Percentiles rank a stretch among this genome's conserved stretches.
Conservation (phyloP, 108 stramenopile species). For the Conticribra guillardii region DNA sequence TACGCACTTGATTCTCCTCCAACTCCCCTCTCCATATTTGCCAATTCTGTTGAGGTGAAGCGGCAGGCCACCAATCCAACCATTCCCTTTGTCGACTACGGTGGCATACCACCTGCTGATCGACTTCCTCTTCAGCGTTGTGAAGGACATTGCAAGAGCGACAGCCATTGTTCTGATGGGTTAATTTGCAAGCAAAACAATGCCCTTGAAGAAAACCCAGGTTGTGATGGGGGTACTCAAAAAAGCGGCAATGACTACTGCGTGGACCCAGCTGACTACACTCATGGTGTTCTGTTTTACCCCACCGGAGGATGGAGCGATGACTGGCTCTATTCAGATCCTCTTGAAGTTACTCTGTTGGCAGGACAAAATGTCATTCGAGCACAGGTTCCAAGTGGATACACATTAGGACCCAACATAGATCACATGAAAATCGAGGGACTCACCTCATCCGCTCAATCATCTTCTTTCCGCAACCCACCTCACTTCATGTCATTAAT, state of each 20-base stretch:
- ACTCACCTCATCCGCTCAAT: slow-evolving; percentile 5
- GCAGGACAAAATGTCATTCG: slow-evolving; percentile 31
- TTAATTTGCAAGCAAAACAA: slow-evolving; percentile 24
- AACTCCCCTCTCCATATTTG: slow-evolving; percentile 20
- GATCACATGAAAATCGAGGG: slow-evolving; percentile 49
- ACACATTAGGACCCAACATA: slow-evolving; percentile 30
- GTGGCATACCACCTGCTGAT: not conserved
- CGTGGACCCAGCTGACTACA: slow-evolving; percentile 32
- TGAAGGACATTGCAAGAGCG: slow-evolving; percentile 37
- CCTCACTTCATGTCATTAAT: slow-evolving; percentile 52
- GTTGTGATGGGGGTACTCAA: slow-evolving; percentile 10
- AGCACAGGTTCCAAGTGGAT: slow-evolving; percentile 15
- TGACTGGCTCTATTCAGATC: slow-evolving; percentile 28
- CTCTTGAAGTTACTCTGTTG: slow-evolving; percentile 14
- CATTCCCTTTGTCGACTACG: slow-evolving; percentile 1
- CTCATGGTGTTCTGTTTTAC: slow-evolving; percentile 21
- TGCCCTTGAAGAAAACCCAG: slow-evolving; percentile 21
- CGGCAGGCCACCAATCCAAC: slow-evolving; percentile 14
- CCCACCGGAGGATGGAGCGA: slow-evolving; percentile 30
- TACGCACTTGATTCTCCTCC: slow-evolving; percentile 34
- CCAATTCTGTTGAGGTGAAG: slow-evolving; percentile 7
- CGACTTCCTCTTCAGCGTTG: slow-evolving; percentile 35
- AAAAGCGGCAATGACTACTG: slow-evolving; percentile 11
- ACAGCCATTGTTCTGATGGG: slow-evolving; percentile 34
- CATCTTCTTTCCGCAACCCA: slow-evolving; percentile 63